Evolutionary conservation across 192 early-diverging fungal genomes (phyloP), one percentile per base, ranked within the genome.

Genomic region (Backusella tuberculispora): DNA sequence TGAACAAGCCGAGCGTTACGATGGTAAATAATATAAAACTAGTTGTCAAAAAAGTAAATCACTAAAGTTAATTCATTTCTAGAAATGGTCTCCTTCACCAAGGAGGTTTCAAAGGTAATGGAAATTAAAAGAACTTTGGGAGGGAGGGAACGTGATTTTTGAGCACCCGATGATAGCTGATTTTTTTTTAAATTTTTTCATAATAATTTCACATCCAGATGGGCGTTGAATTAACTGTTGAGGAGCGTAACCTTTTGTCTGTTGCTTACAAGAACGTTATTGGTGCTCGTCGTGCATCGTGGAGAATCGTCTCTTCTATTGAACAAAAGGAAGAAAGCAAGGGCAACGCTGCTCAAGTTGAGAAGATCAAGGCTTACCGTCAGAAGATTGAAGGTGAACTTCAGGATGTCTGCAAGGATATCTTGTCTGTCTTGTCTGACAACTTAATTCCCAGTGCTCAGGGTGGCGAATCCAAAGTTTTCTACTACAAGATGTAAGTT

Each of bases 241-340:
- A 99, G 88, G 97, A 99, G 86, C 95, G 97, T 79, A 99, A 99
- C 88, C 85, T 99, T 71, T 89, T 99, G 45, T 98, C 96, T 64
- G 97, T 99, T 73, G 97, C 97, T 75, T 99, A 97, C 92, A 99
- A 99, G 94, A 99, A 99, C 86, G 97, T 99, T 69, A 99, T 99
- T 81, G 97, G 97, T 82, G 95, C 97, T 71, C 95, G 96, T 80
- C 95, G 96, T 90, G 98, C 96, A 48, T 98, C 98, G 68, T 98
- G 96, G 96, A 90, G 96, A 85, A 98, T 99, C 82, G 95, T 98
- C 15, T 99, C 96, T 73, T 99, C 98, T 75, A 99, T 99, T 80
- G 98, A 99, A 88, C 92, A 96, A 86, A 99, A 98, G 95, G 98
- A 99, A 89, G 92, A 95, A 83, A 90, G 85, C 78, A 96, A 96